Evolutionary conservation across 1,284 basidiomycete species (phyloP), one percentile per base, ranked within the genome.

Genomic region (Inonotus hispidus): DNA sequence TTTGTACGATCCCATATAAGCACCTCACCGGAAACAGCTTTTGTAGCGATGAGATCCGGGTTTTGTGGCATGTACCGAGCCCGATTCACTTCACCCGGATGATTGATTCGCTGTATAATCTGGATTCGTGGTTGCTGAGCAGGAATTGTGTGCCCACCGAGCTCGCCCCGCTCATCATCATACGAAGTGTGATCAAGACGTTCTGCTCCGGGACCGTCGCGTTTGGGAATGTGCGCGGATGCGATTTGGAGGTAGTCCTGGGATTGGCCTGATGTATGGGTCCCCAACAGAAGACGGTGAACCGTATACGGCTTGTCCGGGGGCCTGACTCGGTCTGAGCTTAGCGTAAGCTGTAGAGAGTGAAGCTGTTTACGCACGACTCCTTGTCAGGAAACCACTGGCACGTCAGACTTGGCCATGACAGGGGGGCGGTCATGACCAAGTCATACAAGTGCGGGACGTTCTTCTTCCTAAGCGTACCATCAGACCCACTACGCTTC

Each of bases 61-160:
- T 99, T 99, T 75, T 98, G 96, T 14, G 97, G 97, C 93, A 98
- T 98, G 74, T 99, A 99, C 50, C 97, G 83, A 60, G 97, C 97
- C 41, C 95, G 80, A 75, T 99, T 99, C 69, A 99, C 93, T 74
- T 99, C 97, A 55, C 95, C 95, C 8, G 85, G 84, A 74, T 99
- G 97, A 73, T 95, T 95, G 77, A 99, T 99, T 64, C 86, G 89
- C 72, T 99, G 97, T 37, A 89, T 90, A 70, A 98, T 85, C 69
- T 92, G 88, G 64, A 99, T 87, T 27, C 93, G 85, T 0, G 95
- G 92, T 43, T 76, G 73, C 38, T 79, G 77, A 4, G 88, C 81
- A 4, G 90, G 87, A 41, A 93, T 85, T 16, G 83, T 86, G 73
- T 95, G 87, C 1, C 90, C 90, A 29, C 93, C 94, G 43, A 96